phyloP scores from a whole-genome alignment of 2,329 filamentous ascomycete genomes.

The Leptographium procerum region DNA sequence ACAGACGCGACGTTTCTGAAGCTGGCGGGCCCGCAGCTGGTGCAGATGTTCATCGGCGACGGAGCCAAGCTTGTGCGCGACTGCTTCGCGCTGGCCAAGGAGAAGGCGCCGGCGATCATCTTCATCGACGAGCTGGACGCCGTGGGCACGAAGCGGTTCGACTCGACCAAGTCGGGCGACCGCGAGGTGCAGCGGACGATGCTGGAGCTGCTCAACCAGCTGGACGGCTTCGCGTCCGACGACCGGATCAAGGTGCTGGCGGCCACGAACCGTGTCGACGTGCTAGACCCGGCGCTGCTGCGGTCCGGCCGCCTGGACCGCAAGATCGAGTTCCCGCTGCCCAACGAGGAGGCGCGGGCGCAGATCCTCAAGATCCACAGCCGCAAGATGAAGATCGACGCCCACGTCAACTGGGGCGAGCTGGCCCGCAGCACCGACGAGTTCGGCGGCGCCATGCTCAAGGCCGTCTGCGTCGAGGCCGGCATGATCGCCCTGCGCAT shows the following conservation, averaged over 20 bases:
- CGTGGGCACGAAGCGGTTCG: constrained; percentile 97
- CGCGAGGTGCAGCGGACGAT: constrained; percentile 97
- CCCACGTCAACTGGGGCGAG: constrained; percentile 87
- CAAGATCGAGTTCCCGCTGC: constrained; percentile 97
- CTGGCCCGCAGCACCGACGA: constrained; percentile 94
- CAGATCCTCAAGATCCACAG: constrained; percentile 97
- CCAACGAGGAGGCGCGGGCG: constrained; percentile 92
- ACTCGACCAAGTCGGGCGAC: constrained; percentile 95
- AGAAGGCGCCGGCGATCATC: constrained; percentile 97
- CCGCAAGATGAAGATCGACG: constrained; percentile 94
- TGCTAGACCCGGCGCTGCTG: constrained; percentile 81
- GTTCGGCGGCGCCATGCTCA: constrained; percentile 94
- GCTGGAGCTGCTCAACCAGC: constrained; percentile 96
- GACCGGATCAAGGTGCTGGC: constrained; percentile 94
- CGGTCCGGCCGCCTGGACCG: constrained; percentile 86
- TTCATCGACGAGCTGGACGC: constrained; percentile 99
- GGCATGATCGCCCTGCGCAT: constrained; percentile 96
- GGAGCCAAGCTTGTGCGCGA: constrained; percentile 96
- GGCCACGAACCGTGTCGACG: constrained; percentile 88
- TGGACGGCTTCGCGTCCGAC: constrained; percentile 94
- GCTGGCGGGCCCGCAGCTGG: constrained; percentile 90
- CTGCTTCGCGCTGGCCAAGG: constrained; percentile 93
- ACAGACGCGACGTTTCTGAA: constrained; percentile 98
- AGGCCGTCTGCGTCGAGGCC: constrained; percentile 96
- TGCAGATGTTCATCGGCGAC: constrained; percentile 99